A percentile compares a stretch with the other conserved stretches of the same genome.
These are phyloP conservation scores for Rubia balearica DNA, from an alignment of 305 asterid genomes.

Conservation along the genomic window DNA sequence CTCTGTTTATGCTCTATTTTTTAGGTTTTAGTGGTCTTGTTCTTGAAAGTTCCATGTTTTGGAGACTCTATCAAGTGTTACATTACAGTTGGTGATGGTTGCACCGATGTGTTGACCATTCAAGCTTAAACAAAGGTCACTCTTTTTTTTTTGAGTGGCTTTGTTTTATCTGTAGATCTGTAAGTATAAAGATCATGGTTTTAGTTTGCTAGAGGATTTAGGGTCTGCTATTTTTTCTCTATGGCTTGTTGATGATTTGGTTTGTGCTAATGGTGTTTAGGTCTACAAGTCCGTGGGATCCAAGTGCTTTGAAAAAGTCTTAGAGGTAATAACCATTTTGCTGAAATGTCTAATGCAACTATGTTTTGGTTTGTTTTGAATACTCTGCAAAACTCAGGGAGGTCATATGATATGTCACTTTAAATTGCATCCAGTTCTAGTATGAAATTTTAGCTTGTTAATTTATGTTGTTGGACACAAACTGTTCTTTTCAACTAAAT, in stretches of 20 bases:
- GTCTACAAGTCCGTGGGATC: conserved; percentile 72
- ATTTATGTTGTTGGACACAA: too few relatives aligned
- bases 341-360: background rate
- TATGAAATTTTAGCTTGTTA: too few relatives aligned
- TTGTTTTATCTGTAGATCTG: too few relatives aligned
- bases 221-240: background rate
- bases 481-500: too few relatives aligned
- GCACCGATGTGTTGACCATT: conserved; percentile 80
- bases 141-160: background rate
- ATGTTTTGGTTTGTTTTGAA: background rate
- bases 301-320: conserved; percentile 51
- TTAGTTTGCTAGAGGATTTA: background rate
- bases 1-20: too few relatives aligned
- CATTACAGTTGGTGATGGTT: conserved; percentile 53
- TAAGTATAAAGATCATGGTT: background rate
- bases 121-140: conserved; percentile 94
- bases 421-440: too few relatives aligned
- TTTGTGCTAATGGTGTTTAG: conserved; percentile 27
- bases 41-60: too few relatives aligned
- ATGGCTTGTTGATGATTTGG: background rate
- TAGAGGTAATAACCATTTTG: conserved; percentile 50
- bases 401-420: too few relatives aligned
- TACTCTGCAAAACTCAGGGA: background rate
- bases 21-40: too few relatives aligned
- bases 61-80: conserved; percentile 52